These are phyloP conservation scores for Stellera chamaejasme DNA, from an alignment of 345 rosid genomes.

Conservation along the genomic window DNA sequence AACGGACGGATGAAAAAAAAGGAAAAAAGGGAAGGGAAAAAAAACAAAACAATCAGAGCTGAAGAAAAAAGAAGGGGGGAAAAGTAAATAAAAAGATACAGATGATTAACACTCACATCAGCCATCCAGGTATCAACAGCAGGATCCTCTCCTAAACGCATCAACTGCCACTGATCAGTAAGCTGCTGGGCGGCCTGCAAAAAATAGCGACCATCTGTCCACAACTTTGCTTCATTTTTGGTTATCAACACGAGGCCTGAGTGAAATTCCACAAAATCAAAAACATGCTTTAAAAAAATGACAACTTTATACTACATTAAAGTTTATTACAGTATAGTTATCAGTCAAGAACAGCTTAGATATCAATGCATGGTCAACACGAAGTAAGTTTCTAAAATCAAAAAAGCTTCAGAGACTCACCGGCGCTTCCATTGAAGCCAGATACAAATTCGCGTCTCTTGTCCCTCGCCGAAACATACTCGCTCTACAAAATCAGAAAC, in stretches of 20 bases:
- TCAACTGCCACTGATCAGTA: conserved; percentile 70
- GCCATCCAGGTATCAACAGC: conserved; percentile 74
- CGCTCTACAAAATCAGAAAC: conserved; percentile 41
- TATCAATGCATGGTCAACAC: not conserved
- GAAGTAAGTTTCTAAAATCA: not conserved
- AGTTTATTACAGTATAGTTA: not conserved
- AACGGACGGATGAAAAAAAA: too few species aligned
- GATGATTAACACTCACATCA: conserved; percentile 40
- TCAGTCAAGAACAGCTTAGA: not conserved
- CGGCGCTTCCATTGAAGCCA: conserved; percentile 92
- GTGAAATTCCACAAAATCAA: conserved; percentile 2
- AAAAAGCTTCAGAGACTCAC: conserved; percentile 20
- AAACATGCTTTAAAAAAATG: conserved; percentile 7
- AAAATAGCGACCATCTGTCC: conserved; percentile 97
- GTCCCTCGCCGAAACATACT: conserved; percentile 82
- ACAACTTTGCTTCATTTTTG: conserved; percentile 57
- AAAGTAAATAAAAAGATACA: not conserved
- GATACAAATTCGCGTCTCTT: conserved; percentile 86
- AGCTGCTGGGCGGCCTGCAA: conserved; percentile 83
- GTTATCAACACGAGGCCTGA: conserved; percentile 86
- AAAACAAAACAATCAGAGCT: not conserved
- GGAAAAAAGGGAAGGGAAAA: too few species aligned
- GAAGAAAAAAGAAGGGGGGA: not conserved
- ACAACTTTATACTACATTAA: not conserved
- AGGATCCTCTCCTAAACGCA: conserved; percentile 95